Evolutionary conservation across 1,284 basidiomycete genomes (phyloP).

Genomic region (Irpex sp.): DNA sequence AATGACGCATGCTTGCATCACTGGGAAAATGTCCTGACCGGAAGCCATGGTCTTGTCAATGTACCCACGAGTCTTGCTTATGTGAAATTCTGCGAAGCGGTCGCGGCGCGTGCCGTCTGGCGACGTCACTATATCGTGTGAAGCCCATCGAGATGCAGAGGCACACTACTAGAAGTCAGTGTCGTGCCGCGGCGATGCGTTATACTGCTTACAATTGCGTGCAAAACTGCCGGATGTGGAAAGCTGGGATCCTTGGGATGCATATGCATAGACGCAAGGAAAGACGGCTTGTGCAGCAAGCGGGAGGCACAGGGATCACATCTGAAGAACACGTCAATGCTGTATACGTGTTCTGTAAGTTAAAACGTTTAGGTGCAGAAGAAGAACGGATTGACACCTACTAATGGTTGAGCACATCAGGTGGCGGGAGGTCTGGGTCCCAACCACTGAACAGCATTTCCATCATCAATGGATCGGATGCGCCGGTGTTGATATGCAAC

Average conservation of each 20-base stretch:
- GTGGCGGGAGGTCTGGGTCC: constrained; percentile 79
- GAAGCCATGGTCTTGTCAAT: constrained; percentile 84
- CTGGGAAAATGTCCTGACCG: constrained; percentile 78
- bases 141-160: constrained; percentile 78
- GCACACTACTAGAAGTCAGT: constrained; percentile 55
- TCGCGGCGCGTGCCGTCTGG: constrained; percentile 74
- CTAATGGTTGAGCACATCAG: constrained; percentile 69
- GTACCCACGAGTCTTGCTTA: constrained; percentile 76
- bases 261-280: constrained; percentile 69
- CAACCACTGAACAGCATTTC: constrained; percentile 71
- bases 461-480: constrained; percentile 48
- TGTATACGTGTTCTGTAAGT: constrained; percentile 26
- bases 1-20: constrained; percentile 80
- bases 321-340: constrained; percentile 78
- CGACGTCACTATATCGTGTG: constrained; percentile 58
- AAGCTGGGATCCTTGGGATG: constrained; percentile 74
- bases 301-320: constrained; percentile 81
- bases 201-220: constrained; percentile 60
- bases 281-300: constrained; percentile 75
- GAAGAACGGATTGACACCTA: constrained; percentile 34
- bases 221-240: constrained; percentile 78
- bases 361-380: constrained; percentile 5
- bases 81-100: constrained; percentile 81
- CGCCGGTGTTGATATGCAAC: constrained; percentile 17
- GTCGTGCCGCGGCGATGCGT: neutral